A percentile compares a stretch with the other conserved stretches of the same genome.
Conservation (phyloP, 345 rosid species). For the Pugionium dolabratum region DNA sequence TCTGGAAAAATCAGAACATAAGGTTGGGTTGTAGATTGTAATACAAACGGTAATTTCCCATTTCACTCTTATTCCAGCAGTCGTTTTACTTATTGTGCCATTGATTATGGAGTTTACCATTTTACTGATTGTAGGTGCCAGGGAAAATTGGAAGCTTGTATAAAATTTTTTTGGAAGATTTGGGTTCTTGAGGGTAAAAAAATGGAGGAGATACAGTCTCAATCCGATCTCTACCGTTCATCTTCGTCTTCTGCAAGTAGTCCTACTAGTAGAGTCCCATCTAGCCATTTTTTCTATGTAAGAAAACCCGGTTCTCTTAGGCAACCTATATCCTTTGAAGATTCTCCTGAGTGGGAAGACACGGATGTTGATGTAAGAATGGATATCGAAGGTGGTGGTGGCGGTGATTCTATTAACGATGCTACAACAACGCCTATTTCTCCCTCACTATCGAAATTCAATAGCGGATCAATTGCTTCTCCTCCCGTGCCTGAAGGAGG, state of each 20-base stretch:
- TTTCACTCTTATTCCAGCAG: conserved; percentile 1
- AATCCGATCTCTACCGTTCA: conserved; percentile 90
- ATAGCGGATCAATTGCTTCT: conserved; percentile 84
- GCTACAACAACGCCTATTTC: conserved; percentile 64
- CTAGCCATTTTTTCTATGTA: conserved; percentile 90
- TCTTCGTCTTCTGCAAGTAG: conserved; percentile 98
- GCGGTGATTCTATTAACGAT: conserved; percentile 65
- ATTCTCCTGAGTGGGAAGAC: conserved; percentile 99
- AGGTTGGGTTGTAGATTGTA: conserved; percentile 5
- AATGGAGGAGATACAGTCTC: conserved; percentile 99
- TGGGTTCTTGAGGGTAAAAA: conserved; percentile 32
- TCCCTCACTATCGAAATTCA: conserved; percentile 83
- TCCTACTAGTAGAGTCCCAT: conserved; percentile 93
- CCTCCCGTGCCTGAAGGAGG: conserved; percentile 61
- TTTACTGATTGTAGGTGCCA: conserved; percentile 4
- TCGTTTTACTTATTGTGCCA: conserved; percentile 11
- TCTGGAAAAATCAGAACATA: conserved; percentile 21
- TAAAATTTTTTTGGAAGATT: conserved; percentile 13
- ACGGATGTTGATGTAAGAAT: conserved; percentile 71
- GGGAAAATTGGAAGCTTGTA: background rate
- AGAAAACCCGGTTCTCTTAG: conserved; percentile 88
- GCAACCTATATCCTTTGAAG: conserved; percentile 97
- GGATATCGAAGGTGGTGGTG: conserved; percentile 54
- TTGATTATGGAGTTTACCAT: background rate
- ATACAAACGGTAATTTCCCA: background rate